Evolutionary conservation across 2,329 filamentous ascomycete genomes (phyloP), one percentile per base, ranked within the genome.

Genomic region (Lecanicillium sp.): DNA sequence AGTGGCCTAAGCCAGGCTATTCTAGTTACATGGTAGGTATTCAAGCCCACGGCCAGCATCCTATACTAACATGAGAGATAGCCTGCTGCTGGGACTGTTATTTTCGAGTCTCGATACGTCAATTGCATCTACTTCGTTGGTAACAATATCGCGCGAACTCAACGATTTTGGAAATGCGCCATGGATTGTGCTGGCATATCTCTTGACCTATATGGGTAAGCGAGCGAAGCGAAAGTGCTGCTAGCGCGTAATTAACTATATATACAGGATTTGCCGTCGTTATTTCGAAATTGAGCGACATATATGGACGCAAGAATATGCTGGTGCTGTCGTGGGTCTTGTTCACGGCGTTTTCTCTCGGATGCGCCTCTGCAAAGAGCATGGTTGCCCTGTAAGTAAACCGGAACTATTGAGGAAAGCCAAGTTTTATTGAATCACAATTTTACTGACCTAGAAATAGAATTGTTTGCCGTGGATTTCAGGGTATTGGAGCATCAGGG

Each of bases 401-500:
- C 5, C 11, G 24, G 17, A n/a, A n/a, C n/a, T n/a, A 12, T 33
- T 6, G 30, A n/a, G 11, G 21, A 11, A 15, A 38, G n/a, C 21
- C 35, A 43, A 3, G 8, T 37, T 36, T 17, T 29, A 21, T 48
- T 39, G 50, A 10, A 33, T 30, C 29, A 49, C 9, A 23, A 30
- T 20, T 38, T 32, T 33, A 21, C 46, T 57, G 64, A 46, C 62
- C 51, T 39, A 4, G 49, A 17, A 36, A 20, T 45, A 81, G 78
- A 1, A 81, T 83, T 40, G 56, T 78, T 12, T 82, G 71, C 49
- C 74, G 79, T 17, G 75, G 76, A 1, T 72, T 82, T 12, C 79
- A 82, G 49, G 79, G 79, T 4, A 70, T 82, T 36, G 79, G 80
- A 0, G 80, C 77, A 2, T 79, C 80, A 8, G 79, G 79, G 0